Percentiles rank a stretch among this genome's conserved stretches.
These are phyloP conservation scores for Capillidium heterosporum DNA, from an alignment of 371 early-diverging fungal species.

Conservation along the genomic window DNA sequence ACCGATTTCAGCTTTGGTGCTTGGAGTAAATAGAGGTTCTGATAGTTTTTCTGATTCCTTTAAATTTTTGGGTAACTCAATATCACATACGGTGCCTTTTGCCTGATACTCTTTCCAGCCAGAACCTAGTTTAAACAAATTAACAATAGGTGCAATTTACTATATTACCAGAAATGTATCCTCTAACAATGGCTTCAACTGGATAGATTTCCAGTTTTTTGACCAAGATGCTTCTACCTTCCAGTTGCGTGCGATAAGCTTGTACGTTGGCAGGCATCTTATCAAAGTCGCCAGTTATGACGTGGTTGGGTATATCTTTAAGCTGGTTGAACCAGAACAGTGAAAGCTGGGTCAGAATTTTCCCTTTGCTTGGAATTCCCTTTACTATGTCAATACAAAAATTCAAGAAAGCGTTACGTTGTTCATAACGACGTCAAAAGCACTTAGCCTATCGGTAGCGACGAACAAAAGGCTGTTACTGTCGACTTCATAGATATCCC, in stretches of 20 bases:
- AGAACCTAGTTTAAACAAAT: slow-evolving; percentile 35
- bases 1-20: slow-evolving; percentile 95
- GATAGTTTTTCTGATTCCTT: slow-evolving; percentile 69
- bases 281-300: slow-evolving; percentile 82
- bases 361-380: slow-evolving; percentile 91
- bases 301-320: slow-evolving; percentile 72
- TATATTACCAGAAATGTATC: slow-evolving; percentile 68
- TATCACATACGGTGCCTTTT: slow-evolving; percentile 84
- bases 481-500: slow-evolving; percentile 89
- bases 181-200: slow-evolving; percentile 93
- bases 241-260: slow-evolving; percentile 69
- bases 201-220: slow-evolving; percentile 85
- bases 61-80: slow-evolving; percentile 59
- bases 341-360: slow-evolving; percentile 82
- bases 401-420: slow-evolving; percentile 36
- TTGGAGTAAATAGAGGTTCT: slow-evolving; percentile 81
- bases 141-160: not conserved
- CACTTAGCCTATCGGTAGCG: slow-evolving; percentile 91
- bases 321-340: slow-evolving; percentile 88
- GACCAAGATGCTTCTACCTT: slow-evolving; percentile 80
- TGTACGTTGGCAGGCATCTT: slow-evolving; percentile 79
- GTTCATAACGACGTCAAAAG: slow-evolving; percentile 95
- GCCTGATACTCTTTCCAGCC: slow-evolving; percentile 88
- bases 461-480: slow-evolving; percentile 76
- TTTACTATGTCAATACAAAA: slow-evolving; percentile 10